phyloP scores from a whole-genome alignment of 2,329 filamentous ascomycete genomes.

The Elsinoe batatas region DNA sequence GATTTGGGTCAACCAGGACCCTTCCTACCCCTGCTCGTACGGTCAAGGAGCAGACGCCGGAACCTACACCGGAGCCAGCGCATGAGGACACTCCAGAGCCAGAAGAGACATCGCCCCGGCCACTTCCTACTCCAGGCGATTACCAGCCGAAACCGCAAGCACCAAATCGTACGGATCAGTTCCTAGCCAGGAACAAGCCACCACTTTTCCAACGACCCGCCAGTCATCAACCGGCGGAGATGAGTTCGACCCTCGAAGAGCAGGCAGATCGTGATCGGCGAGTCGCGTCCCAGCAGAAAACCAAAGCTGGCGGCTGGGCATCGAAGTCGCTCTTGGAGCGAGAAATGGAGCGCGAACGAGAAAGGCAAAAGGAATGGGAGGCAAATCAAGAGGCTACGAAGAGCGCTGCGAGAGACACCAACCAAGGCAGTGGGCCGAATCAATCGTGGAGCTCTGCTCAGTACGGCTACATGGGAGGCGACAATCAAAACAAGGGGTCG shows the following conservation, averaged over 20 bases:
- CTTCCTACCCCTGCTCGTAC: conserved; percentile 22
- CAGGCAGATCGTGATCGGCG: conserved; percentile 50
- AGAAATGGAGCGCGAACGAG: conserved; percentile 70
- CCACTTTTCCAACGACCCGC: conserved; percentile 33
- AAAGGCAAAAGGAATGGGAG: conserved; percentile 73
- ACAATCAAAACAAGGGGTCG: conserved; percentile 58
- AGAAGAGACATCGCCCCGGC: conserved; percentile 16
- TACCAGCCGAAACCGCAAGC: conserved; percentile 19
- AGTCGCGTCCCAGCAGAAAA: conserved; percentile 48
- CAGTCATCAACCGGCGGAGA: conserved; percentile 38
- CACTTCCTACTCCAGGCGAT: conserved; percentile 20
- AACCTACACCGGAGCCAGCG: conserved; percentile 41
- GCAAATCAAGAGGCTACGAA: conserved; percentile 58
- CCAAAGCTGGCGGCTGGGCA: conserved; percentile 54
- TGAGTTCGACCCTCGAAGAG: conserved; percentile 47
- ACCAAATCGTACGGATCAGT: conserved; percentile 47
- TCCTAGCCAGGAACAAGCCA: conserved; percentile 45
- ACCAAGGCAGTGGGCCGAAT: conserved; percentile 57
- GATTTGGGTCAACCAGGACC: conserved; percentile 21
- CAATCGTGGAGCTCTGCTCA: conserved; percentile 67
- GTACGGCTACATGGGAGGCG: conserved; percentile 67
- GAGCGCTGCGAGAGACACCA: conserved; percentile 42
- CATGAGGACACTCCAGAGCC: conserved; percentile 17
- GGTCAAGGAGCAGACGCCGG: conserved; percentile 9
- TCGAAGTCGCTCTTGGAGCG: conserved; percentile 64